Evolutionary conservation across 179 eudicot genomes (phyloP).

Genomic region (Silene coronaria): DNA sequence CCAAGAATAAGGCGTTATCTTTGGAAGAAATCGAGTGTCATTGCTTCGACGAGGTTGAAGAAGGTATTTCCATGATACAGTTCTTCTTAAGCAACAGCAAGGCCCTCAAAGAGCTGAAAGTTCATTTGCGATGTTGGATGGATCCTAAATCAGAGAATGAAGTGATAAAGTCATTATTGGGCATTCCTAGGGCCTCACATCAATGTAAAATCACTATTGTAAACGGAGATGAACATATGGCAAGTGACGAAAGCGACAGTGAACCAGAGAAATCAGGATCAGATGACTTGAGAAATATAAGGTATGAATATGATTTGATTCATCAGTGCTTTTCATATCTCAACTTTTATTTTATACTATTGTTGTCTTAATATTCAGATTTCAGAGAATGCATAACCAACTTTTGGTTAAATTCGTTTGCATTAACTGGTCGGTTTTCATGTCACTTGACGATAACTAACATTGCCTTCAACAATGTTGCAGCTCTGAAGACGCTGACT

Average conservation of each 20-base stretch:
- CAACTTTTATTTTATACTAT: too few species aligned
- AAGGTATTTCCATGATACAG: conserved; percentile 4
- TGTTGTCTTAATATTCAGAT: too few species aligned
- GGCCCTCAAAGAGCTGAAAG: conserved; percentile 16
- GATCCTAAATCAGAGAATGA: not conserved
- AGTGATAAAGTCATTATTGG: conserved; percentile 2
- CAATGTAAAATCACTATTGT: conserved; percentile 1
- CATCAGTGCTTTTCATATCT: too few species aligned
- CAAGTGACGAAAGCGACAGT: not conserved
- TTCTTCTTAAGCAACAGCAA: conserved; percentile 14
- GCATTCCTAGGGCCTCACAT: conserved; percentile 13
- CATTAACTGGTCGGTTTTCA: too few species aligned
- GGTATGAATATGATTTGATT: too few species aligned
- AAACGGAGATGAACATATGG: not conserved
- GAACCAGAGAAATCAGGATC: not conserved
- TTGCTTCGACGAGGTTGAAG: conserved; percentile 6
- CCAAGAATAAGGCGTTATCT: not conserved
- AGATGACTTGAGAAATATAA: not conserved
- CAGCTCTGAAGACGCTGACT: too few species aligned
- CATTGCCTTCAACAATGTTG: too few species aligned
- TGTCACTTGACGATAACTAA: too few species aligned
- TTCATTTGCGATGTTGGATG: not conserved
- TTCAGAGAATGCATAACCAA: too few species aligned
- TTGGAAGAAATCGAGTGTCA: conserved; percentile 15
- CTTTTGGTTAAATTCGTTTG: too few species aligned